Percentiles rank a stretch among this genome's conserved stretches.
phyloP scores from a whole-genome alignment of 768 basidiomycete species.

The Tricholomella constricta region DNA sequence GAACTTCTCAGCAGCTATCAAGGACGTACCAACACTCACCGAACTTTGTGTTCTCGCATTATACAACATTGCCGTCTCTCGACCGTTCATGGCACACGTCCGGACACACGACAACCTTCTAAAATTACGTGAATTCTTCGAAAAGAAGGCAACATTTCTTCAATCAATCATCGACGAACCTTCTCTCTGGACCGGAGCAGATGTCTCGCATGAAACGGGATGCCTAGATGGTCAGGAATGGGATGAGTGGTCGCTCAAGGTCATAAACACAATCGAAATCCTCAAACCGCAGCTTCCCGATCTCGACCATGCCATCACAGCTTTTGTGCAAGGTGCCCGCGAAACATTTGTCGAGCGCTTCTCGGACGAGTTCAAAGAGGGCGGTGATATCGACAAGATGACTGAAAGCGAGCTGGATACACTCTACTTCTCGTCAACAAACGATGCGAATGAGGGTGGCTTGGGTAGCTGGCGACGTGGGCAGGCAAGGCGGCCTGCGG shows the following conservation, averaged over 20 bases:
- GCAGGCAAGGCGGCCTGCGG: no score
- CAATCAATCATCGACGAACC: no score
- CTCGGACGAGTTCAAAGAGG: background rate
- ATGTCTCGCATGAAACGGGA: no score
- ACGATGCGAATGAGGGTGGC: no score
- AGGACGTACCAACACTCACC: background rate
- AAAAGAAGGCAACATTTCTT: no score
- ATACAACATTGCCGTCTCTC: background rate
- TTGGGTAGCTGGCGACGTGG: no score
- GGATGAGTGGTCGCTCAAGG: no score
- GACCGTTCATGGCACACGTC: background rate
- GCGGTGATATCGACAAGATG: background rate
- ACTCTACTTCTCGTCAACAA: background rate
- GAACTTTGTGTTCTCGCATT: background rate
- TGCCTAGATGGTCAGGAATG: no score
- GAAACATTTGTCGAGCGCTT: background rate
- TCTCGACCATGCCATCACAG: background rate
- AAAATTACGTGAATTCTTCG: no score
- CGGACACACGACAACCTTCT: background rate
- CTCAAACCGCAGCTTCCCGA: no score
- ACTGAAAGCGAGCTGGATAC: background rate
- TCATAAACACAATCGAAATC: no score
- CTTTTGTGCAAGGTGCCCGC: background rate
- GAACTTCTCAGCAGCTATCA: background rate
- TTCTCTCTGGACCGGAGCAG: no score